These are phyloP conservation scores for Aspergillus transmontanensis DNA, from an alignment of 2,329 filamentous ascomycete species.

Conservation along the genomic window DNA sequence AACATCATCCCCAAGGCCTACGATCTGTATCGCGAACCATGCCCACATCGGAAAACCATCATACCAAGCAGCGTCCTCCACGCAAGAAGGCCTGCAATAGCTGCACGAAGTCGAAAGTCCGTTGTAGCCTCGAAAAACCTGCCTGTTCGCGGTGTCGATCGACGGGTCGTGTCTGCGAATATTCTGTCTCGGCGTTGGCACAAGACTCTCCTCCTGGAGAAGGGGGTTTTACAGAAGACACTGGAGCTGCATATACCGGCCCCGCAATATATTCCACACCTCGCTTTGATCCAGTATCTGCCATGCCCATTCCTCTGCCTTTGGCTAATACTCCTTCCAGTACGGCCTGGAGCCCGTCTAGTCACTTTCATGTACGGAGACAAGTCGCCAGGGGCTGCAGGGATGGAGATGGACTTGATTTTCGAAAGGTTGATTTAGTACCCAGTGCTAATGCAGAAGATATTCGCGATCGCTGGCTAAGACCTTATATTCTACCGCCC, in stretches of 20 bases:
- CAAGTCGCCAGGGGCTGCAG: background rate
- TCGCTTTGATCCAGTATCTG: background rate
- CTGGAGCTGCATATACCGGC: background rate
- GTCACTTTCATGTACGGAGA: background rate
- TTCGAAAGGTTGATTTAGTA: slow-evolving; percentile 17
- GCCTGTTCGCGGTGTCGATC: slow-evolving; percentile 22
- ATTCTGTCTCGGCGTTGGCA: slow-evolving; percentile 6
- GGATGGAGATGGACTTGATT: slow-evolving; percentile 5
- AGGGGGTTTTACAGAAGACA: background rate
- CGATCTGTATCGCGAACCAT: background rate
- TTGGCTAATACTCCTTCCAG: background rate
- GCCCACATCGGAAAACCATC: background rate
- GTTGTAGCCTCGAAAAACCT: slow-evolving; percentile 21
- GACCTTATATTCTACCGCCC: slow-evolving; percentile 24
- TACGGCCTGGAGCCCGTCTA: background rate
- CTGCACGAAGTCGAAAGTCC: slow-evolving; percentile 24
- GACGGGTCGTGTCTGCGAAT: slow-evolving; percentile 19
- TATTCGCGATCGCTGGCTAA: slow-evolving; percentile 33
- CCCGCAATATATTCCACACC: background rate
- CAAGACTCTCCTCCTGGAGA: background rate
- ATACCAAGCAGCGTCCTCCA: slow-evolving; percentile 5
- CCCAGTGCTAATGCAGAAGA: slow-evolving; percentile 23
- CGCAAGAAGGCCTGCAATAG: slow-evolving; percentile 24
- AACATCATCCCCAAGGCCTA: background rate
- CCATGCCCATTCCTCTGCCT: background rate